Evolutionary conservation across 768 basidiomycete species (phyloP), one percentile per base, ranked within the genome.

Genomic region (Mycena sanguinolenta): DNA sequence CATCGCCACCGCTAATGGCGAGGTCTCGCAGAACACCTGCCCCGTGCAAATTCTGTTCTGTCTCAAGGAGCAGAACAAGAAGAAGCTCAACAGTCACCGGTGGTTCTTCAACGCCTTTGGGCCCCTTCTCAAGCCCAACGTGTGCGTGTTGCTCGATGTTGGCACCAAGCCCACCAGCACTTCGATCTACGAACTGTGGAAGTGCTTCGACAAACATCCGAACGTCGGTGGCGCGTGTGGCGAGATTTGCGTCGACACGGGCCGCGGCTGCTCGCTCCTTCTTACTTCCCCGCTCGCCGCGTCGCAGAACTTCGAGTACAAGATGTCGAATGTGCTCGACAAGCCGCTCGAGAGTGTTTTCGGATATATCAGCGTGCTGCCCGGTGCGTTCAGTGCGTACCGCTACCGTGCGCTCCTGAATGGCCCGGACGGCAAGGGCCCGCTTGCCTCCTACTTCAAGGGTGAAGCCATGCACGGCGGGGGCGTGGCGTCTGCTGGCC

Each of bases 101-200:
- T 98, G 96, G 96, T 97, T 97, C 86, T 97, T 98, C 88, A 98
- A 98, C 76, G 96, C 95, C 0, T 94, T 97, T 73, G 94, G 94
- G 25, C 95, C 96, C 28, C 84, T 97, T 65, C 88, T 97, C 75
- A 89, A 91, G 71, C 92, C 96, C 44, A 95, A 96, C 75, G 95
- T 98, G 61, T 97, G 96, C 76, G 82, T 98, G 67, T 89, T 98
- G 44, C 88, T 98, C 70, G 97, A 98, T 79, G 97, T 98, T 52
- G 97, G 97, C 38, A 98, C 97, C 36, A 96, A 97, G 78, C 97
- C 97, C 2, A 96, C 95, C 14, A 90, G 94, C 25, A 97, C 95
- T 30, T 95, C 95, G 8, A 95, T 98, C 72, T 98, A 98, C 77
- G 94, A 98, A 72, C 90, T 98, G 34, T 98, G 96, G 96, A 98